A percentile compares a stretch with the other conserved stretches of the same genome.
phyloP scores from a whole-genome alignment of 768 basidiomycete species.

The Auricularia sp. region DNA sequence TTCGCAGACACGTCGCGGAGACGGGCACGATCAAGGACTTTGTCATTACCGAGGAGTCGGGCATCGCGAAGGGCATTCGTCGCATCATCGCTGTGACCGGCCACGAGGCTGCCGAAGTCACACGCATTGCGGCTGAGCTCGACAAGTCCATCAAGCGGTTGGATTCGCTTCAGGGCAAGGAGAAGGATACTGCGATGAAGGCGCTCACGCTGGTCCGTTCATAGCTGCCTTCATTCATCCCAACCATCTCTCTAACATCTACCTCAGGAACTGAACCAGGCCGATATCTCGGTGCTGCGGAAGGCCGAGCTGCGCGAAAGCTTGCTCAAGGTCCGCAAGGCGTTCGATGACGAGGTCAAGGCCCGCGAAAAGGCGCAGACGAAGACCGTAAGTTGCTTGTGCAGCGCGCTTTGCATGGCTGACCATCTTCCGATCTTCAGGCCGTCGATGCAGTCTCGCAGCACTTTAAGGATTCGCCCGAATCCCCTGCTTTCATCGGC shows the following conservation, averaged over 20 bases:
- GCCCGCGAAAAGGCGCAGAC: conserved; percentile 66
- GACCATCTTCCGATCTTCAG: conserved; percentile 25
- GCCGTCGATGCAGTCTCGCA: conserved; percentile 57
- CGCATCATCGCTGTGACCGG: conserved; percentile 92
- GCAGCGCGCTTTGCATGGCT: neutral
- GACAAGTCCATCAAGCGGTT: conserved; percentile 22
- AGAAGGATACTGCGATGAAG: conserved; percentile 84
- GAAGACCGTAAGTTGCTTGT: conserved; percentile 49
- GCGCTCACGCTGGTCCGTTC: conserved; percentile 57
- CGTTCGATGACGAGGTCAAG: conserved; percentile 76
- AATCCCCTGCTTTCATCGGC: conserved; percentile 60
- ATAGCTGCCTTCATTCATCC: neutral
- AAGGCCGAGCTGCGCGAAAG: conserved; percentile 75
- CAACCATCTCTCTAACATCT: conserved; percentile 3
- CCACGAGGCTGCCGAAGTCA: conserved; percentile 79
- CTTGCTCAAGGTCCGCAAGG: conserved; percentile 60
- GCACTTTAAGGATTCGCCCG: conserved; percentile 70
- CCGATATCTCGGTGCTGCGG: conserved; percentile 76
- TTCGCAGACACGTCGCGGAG: conserved; percentile 74
- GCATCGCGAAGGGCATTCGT: conserved; percentile 96
- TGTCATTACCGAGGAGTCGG: conserved; percentile 88
- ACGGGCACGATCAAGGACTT: conserved; percentile 97
- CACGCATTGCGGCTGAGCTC: conserved; percentile 53
- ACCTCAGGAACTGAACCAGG: conserved; percentile 72
- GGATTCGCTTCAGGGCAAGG: conserved; percentile 43